Evolutionary conservation across 1,284 basidiomycete genomes (phyloP).

Genomic region (Cutaneotrichosporon dermatis): DNA sequence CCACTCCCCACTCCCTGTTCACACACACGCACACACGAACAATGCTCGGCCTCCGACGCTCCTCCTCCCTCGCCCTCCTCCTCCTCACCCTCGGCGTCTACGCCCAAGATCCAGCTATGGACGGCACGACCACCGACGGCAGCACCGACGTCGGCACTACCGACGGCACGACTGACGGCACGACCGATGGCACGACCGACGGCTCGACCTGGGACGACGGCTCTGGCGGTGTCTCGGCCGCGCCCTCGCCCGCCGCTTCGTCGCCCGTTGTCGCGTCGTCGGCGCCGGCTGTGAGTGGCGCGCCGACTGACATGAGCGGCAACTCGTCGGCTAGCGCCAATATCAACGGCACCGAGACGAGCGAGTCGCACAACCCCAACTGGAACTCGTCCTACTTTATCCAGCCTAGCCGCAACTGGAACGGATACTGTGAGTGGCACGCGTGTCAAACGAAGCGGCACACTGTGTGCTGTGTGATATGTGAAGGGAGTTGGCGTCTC

Average conservation of each 20-base stretch:
- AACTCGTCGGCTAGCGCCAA: not conserved
- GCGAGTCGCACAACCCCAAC: not conserved
- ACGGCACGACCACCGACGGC: not conserved
- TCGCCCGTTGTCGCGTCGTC: not conserved
- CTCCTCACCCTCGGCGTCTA: not conserved
- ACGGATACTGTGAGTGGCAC: constrained; percentile 13
- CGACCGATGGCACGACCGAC: not conserved
- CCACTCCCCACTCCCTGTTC: too few relatives aligned
- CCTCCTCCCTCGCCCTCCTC: not conserved
- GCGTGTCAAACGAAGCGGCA: too few relatives aligned
- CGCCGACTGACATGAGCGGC: too few relatives aligned
- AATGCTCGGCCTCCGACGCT: not conserved
- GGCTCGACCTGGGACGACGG: not conserved
- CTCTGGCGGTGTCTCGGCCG: not conserved
- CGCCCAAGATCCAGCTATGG: not conserved
- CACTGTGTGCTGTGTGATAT: not conserved
- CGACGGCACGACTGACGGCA: not conserved
- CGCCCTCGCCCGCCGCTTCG: not conserved
- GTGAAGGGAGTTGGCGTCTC: too few relatives aligned
- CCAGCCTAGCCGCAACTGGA: constrained; percentile 9
- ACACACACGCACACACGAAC: too few relatives aligned
- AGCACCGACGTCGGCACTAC: not conserved
- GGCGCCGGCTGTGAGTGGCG: not conserved
- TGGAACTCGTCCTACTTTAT: constrained; percentile 11
- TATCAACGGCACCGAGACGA: not conserved